Evolutionary conservation across 208 protist species (phyloP), one percentile per base, ranked within the genome.

Genomic region (Trypanosomatidae sp.): DNA sequence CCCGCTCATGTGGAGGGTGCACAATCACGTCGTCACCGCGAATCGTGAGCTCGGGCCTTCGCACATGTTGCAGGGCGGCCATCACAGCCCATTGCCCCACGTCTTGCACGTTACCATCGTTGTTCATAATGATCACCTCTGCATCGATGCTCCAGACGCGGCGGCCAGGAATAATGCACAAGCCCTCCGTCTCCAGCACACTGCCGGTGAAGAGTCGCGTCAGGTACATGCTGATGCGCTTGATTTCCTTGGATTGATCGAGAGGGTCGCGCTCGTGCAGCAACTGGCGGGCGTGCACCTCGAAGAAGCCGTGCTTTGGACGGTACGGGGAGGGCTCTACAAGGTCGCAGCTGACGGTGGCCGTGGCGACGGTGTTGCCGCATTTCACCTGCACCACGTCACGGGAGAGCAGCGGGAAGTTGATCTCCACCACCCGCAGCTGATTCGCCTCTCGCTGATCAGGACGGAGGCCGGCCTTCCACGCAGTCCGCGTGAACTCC

Each of bases 301-400:
- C 65, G 62, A 99, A 91, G 76, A 99, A 97, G 22, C 98, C 98
- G 76, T 99, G 98, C 76, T 92, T 98, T 17, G 97, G 98, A 28
- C 95, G 87, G 52, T 97, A 93, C n/a, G 88, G 79, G 43, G 78
- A 86, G 30, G 98, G 98, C 84, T 98, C 96, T 9, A 99, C 94
- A n/a, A 99, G 78, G 64, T 97, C 91, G 71, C 87, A 97, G 6
- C 76, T 74, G 41, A 98, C 89, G 52, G 79, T 79, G 15, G 89
- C 94, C 7, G 89, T 85, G 1, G 96, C 95, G 44, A 90, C 82
- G 8, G 98, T 98, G 44, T 87, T 87, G 17, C 98, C 98, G 33
- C 95, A 85, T 50, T 81, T 83, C 55, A 99, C 94, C 64, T 96
- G 84, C n/a, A 82, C 82, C 28, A 88, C 65, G 58, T 95, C 88